Conservation (phyloP, 1,284 basidiomycete genomes). For the Schizophyllum amplum region DNA sequence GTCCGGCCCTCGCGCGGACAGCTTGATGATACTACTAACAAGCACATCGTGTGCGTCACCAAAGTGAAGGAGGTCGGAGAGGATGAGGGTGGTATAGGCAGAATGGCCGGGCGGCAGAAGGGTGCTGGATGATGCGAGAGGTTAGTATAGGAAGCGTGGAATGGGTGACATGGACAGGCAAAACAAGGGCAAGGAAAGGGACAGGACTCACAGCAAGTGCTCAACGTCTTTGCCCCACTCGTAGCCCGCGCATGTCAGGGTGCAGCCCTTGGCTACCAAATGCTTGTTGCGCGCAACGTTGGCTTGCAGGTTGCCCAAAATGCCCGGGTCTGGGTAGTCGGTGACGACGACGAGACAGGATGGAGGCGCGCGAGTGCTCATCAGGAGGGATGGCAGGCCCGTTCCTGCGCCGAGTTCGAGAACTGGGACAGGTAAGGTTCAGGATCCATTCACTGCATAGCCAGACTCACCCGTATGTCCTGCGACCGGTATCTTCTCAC, state of each 20-base stretch:
- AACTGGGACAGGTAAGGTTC: constrained; percentile 28
- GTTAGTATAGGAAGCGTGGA: no score
- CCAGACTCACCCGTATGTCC: constrained; percentile 31
- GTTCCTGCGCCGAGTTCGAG: constrained; percentile 63
- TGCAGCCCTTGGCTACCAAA: constrained; percentile 29
- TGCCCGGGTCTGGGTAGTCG: constrained; percentile 58
- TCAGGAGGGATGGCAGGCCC: constrained; percentile 55
- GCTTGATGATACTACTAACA: constrained; percentile 36
- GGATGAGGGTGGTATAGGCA: constrained; percentile 52
- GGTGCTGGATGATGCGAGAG: constrained; percentile 10
- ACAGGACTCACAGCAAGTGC: constrained; percentile 38
- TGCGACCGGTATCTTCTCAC: constrained; percentile 33
- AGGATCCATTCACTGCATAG: no score
- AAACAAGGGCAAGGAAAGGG: not conserved
- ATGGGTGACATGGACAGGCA: no score
- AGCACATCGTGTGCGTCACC: constrained; percentile 51
- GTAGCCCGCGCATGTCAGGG: constrained; percentile 40
- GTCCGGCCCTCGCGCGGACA: constrained; percentile 34
- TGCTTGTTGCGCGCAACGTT: constrained; percentile 45
- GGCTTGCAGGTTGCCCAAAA: constrained; percentile 43
- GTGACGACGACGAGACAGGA: constrained; percentile 51
- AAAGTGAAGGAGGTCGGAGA: constrained; percentile 67
- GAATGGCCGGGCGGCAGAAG: constrained; percentile 10
- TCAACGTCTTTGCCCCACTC: constrained; percentile 52
- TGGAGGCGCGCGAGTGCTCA: constrained; percentile 33